Evolutionary conservation across 2,329 filamentous ascomycete species (phyloP).

Genomic region (Orbilia quercus): DNA sequence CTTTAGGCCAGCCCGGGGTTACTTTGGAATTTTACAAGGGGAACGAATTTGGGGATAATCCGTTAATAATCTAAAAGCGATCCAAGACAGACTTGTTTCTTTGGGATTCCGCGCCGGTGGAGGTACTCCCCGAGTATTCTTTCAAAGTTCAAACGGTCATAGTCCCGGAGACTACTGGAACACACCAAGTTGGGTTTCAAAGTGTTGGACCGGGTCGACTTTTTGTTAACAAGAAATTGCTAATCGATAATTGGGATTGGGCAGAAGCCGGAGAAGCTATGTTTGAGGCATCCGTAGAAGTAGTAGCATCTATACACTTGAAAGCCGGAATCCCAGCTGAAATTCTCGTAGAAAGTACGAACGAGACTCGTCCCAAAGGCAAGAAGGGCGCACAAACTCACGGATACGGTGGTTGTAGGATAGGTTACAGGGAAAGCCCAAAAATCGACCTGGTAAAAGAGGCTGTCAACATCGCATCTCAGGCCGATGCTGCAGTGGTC

Average conservation of each 20-base stretch:
- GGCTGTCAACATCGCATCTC: conserved; percentile 72
- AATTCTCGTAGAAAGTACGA: conserved; percentile 74
- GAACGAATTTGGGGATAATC: conserved; percentile 71
- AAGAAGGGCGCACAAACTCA: conserved; percentile 70
- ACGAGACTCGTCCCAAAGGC: conserved; percentile 73
- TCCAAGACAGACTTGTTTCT: conserved; percentile 75
- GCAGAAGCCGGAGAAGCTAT: conserved; percentile 76
- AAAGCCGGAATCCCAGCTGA: conserved; percentile 71
- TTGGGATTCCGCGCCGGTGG: conserved; percentile 75
- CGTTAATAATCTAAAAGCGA: conserved; percentile 70
- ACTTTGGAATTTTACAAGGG: conserved; percentile 74
- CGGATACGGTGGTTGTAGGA: conserved; percentile 76
- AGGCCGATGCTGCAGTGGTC: conserved; percentile 75
- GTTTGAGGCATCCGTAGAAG: conserved; percentile 76
- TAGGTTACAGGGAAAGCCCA: conserved; percentile 75
- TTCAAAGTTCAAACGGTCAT: conserved; percentile 72
- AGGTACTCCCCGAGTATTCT: conserved; percentile 74
- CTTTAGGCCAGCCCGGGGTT: conserved; percentile 71
- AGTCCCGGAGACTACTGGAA: conserved; percentile 71
- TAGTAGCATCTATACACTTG: conserved; percentile 72
- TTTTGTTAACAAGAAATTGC: conserved; percentile 71
- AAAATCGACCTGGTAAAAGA: conserved; percentile 70
- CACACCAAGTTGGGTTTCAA: conserved; percentile 75
- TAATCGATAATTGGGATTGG: conserved; percentile 76
- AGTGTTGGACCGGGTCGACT: conserved; percentile 74